Conservation (phyloP, 805 yeast genomes). For the Kazachstania bromeliacearum region DNA sequence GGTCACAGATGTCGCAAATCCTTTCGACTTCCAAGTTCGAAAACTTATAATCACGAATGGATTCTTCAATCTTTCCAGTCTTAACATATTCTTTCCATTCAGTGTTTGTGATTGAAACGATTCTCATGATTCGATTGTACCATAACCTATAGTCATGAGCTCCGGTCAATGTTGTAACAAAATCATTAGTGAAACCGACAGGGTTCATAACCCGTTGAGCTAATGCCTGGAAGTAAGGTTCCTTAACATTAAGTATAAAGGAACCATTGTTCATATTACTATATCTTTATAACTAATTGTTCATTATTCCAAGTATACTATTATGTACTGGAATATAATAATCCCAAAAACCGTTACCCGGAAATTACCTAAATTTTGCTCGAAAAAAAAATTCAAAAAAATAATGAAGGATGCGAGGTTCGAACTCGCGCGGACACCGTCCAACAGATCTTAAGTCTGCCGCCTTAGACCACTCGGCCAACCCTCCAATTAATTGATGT, state of each 20-base stretch:
- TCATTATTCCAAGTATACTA: background rate
- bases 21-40: background rate
- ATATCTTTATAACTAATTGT: too few species aligned
- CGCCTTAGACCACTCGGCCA: constrained; percentile 15
- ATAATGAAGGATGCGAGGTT: constrained; percentile 32
- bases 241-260: too few species aligned
- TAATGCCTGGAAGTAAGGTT: background rate
- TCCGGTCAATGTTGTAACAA: background rate
- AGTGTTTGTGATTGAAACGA: background rate
- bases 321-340: too few species aligned
- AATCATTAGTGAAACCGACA: background rate
- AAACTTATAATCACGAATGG: background rate
- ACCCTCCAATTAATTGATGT: constrained; percentile 5
- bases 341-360: too few species aligned
- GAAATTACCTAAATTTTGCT: too few species aligned
- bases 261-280: too few species aligned
- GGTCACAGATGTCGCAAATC: background rate
- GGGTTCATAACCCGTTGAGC: background rate
- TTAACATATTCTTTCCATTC: background rate
- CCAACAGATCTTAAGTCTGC: constrained; percentile 33
- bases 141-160: background rate
- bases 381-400: constrained; percentile 11
- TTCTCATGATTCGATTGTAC: background rate
- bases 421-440: constrained; percentile 35
- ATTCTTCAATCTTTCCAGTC: background rate